Evolutionary conservation across 2,329 filamentous ascomycete species (phyloP).

Genomic region (Neurospora sp.): DNA sequence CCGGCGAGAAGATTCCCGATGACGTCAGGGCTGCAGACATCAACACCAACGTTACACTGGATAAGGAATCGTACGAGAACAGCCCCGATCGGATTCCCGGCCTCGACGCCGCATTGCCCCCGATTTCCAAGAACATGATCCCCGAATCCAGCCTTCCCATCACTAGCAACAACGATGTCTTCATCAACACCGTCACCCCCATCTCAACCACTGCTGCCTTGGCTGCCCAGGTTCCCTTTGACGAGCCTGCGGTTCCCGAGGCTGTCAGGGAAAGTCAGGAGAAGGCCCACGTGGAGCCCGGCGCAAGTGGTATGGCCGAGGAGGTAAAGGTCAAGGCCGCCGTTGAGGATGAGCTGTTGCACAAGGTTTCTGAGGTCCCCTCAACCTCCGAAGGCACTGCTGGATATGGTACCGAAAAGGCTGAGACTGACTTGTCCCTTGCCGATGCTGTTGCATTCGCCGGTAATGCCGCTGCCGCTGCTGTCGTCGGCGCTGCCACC

Average conservation of each 20-base stretch:
- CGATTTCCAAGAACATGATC: slow-evolving; percentile 54
- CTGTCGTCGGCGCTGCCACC: slow-evolving; percentile 23
- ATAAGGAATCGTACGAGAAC: slow-evolving; percentile 80
- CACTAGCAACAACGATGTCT: slow-evolving; percentile 28
- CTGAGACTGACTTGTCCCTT: slow-evolving; percentile 32
- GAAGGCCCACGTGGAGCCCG: slow-evolving; percentile 52
- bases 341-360: slow-evolving; percentile 60
- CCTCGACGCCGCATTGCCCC: slow-evolving; percentile 39
- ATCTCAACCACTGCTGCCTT: slow-evolving; percentile 58
- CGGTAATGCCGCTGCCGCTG: slow-evolving; percentile 32
- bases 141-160: slow-evolving; percentile 77
- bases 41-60: slow-evolving; percentile 63
- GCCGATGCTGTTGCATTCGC: slow-evolving; percentile 31
- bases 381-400: slow-evolving; percentile 47
- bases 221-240: slow-evolving; percentile 56
- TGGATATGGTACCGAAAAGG: slow-evolving; percentile 42
- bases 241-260: slow-evolving; percentile 43
- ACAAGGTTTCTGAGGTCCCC: slow-evolving; percentile 52
- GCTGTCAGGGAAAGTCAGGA: slow-evolving; percentile 64
- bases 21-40: slow-evolving; percentile 56
- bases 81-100: slow-evolving; percentile 51
- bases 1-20: slow-evolving; percentile 73
- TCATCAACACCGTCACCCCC: slow-evolving; percentile 43
- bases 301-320: slow-evolving; percentile 54
- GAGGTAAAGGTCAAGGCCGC: slow-evolving; percentile 63